Percentiles rank a stretch among this genome's conserved stretches.
Conservation (phyloP, 192 early-diverging fungal genomes). For the Obelidium mucronatum region DNA sequence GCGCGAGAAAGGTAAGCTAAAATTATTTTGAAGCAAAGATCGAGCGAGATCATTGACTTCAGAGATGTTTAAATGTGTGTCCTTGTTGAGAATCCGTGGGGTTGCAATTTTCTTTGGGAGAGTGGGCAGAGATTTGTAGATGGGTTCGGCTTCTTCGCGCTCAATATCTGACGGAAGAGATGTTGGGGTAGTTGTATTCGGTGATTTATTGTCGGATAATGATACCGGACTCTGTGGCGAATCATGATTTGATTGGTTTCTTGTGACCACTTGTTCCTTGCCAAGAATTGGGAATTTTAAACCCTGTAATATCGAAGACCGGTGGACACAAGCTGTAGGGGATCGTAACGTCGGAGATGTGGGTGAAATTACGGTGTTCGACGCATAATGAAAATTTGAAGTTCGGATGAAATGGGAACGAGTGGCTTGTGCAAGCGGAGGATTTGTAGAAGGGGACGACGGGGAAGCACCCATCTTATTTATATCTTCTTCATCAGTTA, state of each 20-base stretch:
- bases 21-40: constrained; percentile 30
- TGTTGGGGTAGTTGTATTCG: no score
- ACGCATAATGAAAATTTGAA: background rate
- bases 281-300: no score
- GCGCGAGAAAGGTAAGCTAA: constrained; percentile 15
- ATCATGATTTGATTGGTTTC: no score
- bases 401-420: constrained; percentile 2
- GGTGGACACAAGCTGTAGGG: no score
- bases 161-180: background rate
- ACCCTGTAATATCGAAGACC: no score
- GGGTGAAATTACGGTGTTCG: background rate
- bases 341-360: background rate
- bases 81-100: background rate
- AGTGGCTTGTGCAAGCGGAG: background rate
- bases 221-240: no score
- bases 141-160: background rate
- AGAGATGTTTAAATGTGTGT: constrained; percentile 21
- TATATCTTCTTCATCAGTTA: background rate
- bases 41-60: constrained; percentile 23
- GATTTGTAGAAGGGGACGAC: background rate
- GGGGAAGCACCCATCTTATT: background rate
- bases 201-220: no score
- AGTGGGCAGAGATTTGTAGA: background rate
- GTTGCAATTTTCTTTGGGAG: background rate
- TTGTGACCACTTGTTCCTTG: no score